Conservation (phyloP, 805 yeast genomes). For the Candida pini region DNA sequence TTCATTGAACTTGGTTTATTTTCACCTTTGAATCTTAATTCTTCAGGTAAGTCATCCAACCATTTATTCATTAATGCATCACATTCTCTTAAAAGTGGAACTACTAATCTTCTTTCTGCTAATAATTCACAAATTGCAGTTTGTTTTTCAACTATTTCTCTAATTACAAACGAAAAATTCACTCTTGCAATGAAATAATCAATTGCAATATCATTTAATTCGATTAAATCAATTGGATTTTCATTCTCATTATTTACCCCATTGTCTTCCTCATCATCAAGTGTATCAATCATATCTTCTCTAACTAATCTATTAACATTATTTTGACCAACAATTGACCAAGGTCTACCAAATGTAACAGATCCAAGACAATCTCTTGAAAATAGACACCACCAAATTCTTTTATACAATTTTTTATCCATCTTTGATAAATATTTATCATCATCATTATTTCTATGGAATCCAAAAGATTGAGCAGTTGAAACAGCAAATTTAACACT, state of each 20-base stretch:
- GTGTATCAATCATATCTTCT: slow-evolving; percentile 58
- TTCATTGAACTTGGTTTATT: slow-evolving; percentile 13
- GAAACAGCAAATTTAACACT: slow-evolving; percentile 56
- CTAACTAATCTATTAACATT: slow-evolving; percentile 71
- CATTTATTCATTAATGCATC: slow-evolving; percentile 71
- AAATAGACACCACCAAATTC: slow-evolving; percentile 76
- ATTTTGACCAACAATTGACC: slow-evolving; percentile 60
- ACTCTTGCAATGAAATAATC: slow-evolving; percentile 56
- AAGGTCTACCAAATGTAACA: slow-evolving; percentile 68
- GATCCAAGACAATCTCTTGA: slow-evolving; percentile 61
- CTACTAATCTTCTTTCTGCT: slow-evolving; percentile 34
- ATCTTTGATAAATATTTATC: slow-evolving; percentile 6
- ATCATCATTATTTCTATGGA: slow-evolving; percentile 45
- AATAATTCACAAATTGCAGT: slow-evolving; percentile 13
- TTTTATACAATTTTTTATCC: slow-evolving; percentile 45
- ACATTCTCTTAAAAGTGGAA: slow-evolving; percentile 45
- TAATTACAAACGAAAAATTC: slow-evolving; percentile 60
- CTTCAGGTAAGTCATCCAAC: slow-evolving; percentile 60
- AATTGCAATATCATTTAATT: slow-evolving; percentile 31
- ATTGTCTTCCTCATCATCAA: slow-evolving; percentile 36
- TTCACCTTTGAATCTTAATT: slow-evolving; percentile 47
- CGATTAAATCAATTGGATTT: background rate
- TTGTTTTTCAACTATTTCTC: slow-evolving; percentile 37
- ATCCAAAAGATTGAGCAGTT: slow-evolving; percentile 70
- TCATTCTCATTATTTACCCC: background rate